Conservation (phyloP, 768 basidiomycete genomes). For the Cubamyces lactineus region DNA sequence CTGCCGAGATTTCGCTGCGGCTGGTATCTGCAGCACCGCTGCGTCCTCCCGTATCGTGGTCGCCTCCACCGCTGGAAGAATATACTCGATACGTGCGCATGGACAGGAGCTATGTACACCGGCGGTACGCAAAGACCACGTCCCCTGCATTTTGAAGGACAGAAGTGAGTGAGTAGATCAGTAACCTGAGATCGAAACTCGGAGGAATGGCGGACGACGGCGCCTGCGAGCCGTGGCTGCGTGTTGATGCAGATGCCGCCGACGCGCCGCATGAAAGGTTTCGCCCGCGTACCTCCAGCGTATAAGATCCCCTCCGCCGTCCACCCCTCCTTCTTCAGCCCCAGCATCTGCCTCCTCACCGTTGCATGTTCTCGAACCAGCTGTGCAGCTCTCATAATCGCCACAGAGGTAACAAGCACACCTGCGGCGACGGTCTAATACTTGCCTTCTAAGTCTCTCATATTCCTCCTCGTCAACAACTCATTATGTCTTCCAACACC, state of each 20-base stretch:
- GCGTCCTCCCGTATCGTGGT: too few species aligned
- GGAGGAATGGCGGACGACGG: too few species aligned
- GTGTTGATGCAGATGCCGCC: not conserved
- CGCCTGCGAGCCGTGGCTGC: too few species aligned
- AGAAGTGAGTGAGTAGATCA: too few species aligned
- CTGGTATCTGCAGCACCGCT: too few species aligned
- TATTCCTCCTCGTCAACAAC: constrained; percentile 23
- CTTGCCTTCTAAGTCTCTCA: constrained; percentile 34
- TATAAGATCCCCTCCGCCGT: constrained; percentile 5
- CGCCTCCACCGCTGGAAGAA: too few species aligned
- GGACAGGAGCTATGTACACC: too few species aligned
- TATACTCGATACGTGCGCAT: too few species aligned
- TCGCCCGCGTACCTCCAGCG: not conserved
- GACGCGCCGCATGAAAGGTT: not conserved
- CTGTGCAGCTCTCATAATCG: constrained; percentile 88
- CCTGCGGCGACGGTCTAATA: constrained; percentile 68
- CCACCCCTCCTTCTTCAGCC: not conserved
- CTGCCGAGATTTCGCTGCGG: too few species aligned
- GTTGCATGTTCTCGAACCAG: constrained; percentile 95
- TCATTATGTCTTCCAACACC: constrained; percentile 34
- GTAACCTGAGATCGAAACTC: too few species aligned
- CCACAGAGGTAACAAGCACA: constrained; percentile 87
- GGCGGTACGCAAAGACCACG: too few species aligned
- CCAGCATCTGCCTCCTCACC: constrained; percentile 8
- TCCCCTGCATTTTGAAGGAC: too few species aligned